phyloP scores from a whole-genome alignment of 352 stramenopile genomes.

The Globisporangium irregulare region DNA sequence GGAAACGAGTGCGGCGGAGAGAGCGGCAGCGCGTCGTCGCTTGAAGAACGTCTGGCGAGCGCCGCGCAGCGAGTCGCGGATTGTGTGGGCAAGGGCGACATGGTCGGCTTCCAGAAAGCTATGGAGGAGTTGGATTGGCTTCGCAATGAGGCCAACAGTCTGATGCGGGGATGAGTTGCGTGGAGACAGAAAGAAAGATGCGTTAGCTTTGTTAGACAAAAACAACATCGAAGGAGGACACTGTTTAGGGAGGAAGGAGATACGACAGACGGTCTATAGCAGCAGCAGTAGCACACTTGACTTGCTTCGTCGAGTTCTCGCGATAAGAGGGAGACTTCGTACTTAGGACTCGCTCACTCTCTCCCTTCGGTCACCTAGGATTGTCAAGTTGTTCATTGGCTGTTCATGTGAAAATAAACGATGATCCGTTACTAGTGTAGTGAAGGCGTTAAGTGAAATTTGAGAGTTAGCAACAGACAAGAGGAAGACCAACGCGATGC shows the following conservation, averaged over 20 bases:
- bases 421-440: neutral
- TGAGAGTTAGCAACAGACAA: too few species aligned
- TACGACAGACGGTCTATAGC: neutral
- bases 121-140: conserved; percentile 82
- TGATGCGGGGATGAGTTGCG: conserved; percentile 55
- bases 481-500: too few species aligned
- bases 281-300: neutral
- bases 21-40: conserved; percentile 10
- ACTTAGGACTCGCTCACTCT: neutral
- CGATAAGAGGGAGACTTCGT: neutral
- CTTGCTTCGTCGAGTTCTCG: neutral
- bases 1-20: conserved; percentile 15
- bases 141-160: conserved; percentile 71
- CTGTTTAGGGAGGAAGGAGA: neutral
- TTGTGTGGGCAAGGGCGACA: conserved; percentile 76
- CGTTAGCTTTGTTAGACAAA: conserved; percentile 3
- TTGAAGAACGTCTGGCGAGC: conserved; percentile 66
- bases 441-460: too few species aligned
- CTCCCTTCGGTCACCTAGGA: neutral
- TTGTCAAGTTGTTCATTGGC: neutral
- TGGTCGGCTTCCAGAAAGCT: conserved; percentile 75
- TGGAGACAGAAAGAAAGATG: conserved; percentile 1
- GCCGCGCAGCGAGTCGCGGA: conserved; percentile 69
- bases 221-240: neutral
- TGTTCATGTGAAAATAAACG: conserved; percentile 16